Evolutionary conservation across 1,284 basidiomycete genomes (phyloP).

Genomic region (Tranzscheliella williamsii): DNA sequence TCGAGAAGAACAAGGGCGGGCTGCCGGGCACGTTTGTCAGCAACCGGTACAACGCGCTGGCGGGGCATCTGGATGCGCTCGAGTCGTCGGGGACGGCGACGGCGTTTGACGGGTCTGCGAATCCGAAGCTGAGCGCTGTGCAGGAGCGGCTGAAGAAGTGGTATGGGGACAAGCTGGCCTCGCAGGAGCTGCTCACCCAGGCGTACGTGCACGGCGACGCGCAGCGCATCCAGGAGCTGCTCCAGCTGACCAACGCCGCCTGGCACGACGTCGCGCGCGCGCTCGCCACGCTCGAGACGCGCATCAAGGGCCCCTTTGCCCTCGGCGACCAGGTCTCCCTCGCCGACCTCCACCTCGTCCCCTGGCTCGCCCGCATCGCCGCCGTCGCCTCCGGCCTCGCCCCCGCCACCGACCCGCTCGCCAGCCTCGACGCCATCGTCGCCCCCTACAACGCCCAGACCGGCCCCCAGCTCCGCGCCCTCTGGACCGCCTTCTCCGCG

Average conservation of each 20-base stretch:
- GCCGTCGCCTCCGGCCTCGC: constrained; percentile 6
- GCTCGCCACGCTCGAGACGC: constrained; percentile 66
- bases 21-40: constrained; percentile 63
- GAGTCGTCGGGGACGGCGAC: constrained; percentile 67
- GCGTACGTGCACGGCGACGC: constrained; percentile 54
- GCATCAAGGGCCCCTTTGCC: constrained; percentile 72
- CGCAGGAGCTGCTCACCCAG: constrained; percentile 59
- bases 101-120: constrained; percentile 64
- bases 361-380: constrained; percentile 70
- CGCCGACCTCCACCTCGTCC: constrained; percentile 77
- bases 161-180: constrained; percentile 62
- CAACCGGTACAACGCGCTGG: constrained; percentile 65
- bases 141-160: constrained; percentile 55
- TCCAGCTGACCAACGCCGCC: constrained; percentile 58
- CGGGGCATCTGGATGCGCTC: constrained; percentile 66
- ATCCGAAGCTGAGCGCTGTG: constrained; percentile 46
- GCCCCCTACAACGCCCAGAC: constrained; percentile 1
- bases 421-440: constrained; percentile 2
- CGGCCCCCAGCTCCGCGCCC: constrained; percentile 5
- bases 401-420: neutral
- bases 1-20: constrained; percentile 52
- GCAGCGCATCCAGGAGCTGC: constrained; percentile 50
- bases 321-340: constrained; percentile 76
- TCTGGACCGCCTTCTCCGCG: constrained; percentile 24
- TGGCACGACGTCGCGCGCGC: constrained; percentile 66